Evolutionary conservation across 768 basidiomycete species (phyloP).

Genomic region (Kwoniella shandongensis): DNA sequence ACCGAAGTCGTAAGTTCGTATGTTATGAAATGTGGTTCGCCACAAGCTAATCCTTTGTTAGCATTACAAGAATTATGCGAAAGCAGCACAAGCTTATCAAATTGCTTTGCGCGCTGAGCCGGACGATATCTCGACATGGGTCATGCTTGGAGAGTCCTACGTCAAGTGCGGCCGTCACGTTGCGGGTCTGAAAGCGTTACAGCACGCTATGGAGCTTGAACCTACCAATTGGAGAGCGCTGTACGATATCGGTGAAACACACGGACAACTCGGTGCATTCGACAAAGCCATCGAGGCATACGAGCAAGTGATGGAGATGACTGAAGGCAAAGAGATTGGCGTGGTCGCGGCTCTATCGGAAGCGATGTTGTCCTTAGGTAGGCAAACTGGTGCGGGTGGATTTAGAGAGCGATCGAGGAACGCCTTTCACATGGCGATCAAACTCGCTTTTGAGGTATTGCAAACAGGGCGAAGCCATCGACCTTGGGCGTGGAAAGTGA

Average conservation of each 20-base stretch:
- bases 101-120: constrained; percentile 76
- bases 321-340: constrained; percentile 66
- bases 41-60: constrained; percentile 10
- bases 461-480: constrained; percentile 25
- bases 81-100: constrained; percentile 80
- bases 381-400: constrained; percentile 65
- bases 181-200: constrained; percentile 84
- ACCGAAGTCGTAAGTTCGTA: constrained; percentile 73
- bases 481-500: constrained; percentile 68
- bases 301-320: constrained; percentile 59
- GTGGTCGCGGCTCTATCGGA: constrained; percentile 70
- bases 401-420: constrained; percentile 71
- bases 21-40: neutral
- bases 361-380: constrained; percentile 70
- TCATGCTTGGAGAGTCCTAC: constrained; percentile 88
- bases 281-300: constrained; percentile 72
- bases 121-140: constrained; percentile 79
- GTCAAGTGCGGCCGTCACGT: constrained; percentile 80
- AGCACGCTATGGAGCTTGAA: constrained; percentile 68
- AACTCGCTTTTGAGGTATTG: constrained; percentile 27
- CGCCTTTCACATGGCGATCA: constrained; percentile 61
- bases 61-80: constrained; percentile 61
- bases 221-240: constrained; percentile 78
- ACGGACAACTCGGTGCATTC: constrained; percentile 71
- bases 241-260: constrained; percentile 82